A percentile compares a stretch with the other conserved stretches of the same genome.
These are phyloP conservation scores for Furcasterigmium furcatum DNA, from an alignment of 2,329 filamentous ascomycete species.

Conservation along the genomic window DNA sequence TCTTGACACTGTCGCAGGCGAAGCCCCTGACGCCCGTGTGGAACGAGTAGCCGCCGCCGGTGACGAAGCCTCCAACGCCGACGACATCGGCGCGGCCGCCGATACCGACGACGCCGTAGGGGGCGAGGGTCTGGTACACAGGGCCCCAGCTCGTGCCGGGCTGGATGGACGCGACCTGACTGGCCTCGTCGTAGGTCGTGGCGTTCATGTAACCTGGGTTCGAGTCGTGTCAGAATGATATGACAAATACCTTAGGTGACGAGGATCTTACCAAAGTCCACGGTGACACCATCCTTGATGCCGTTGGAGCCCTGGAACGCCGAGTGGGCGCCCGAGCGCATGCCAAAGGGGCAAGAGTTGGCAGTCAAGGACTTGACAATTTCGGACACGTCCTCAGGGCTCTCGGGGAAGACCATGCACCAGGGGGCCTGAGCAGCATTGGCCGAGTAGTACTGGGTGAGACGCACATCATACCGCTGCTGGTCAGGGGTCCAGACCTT, in stretches of 20 bases:
- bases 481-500: slow-evolving; percentile 17
- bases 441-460: slow-evolving; percentile 24
- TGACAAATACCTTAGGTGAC: too few relatives aligned
- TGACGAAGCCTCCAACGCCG: slow-evolving; percentile 16
- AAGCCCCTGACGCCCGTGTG: slow-evolving; percentile 29
- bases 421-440: slow-evolving; percentile 23
- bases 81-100: slow-evolving; percentile 18
- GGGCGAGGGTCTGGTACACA: slow-evolving; percentile 17
- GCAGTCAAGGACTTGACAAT: slow-evolving; percentile 16
- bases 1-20: slow-evolving; percentile 34
- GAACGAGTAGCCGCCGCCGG: slow-evolving; percentile 23
- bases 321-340: slow-evolving; percentile 21
- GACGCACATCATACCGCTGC: slow-evolving; percentile 15
- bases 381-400: slow-evolving; percentile 9
- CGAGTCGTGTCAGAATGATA: too few relatives aligned
- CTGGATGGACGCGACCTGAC: slow-evolving; percentile 23
- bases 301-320: slow-evolving; percentile 17
- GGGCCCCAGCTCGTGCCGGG: slow-evolving; percentile 20
- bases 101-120: slow-evolving; percentile 12
- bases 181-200: slow-evolving; percentile 22
- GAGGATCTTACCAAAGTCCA: slow-evolving; percentile 22
- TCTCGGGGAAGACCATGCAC: slow-evolving; percentile 14
- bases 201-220: slow-evolving; percentile 21
- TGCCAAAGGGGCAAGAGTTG: slow-evolving; percentile 20
- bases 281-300: slow-evolving; percentile 17